Conservation (phyloP, 805 yeast genomes). For the Schwanniomyces sp. region DNA sequence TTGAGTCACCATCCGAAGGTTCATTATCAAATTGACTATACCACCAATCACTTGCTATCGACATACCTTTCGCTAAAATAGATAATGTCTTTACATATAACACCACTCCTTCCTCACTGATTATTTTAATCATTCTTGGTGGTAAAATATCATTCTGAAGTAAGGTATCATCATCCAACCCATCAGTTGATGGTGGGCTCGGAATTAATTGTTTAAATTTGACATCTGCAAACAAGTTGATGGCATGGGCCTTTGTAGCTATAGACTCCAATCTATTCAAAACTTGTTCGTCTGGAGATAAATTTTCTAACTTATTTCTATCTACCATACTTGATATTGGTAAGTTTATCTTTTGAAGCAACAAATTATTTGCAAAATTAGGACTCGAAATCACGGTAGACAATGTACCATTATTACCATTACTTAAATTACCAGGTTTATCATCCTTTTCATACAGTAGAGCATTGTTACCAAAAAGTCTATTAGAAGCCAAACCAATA, state of each 20-base stretch:
- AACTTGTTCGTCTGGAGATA: constrained; percentile 34
- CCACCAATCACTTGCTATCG: constrained; percentile 91
- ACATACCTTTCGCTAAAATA: constrained; percentile 82
- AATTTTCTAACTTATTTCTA: constrained; percentile 9
- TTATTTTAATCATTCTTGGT: constrained; percentile 51
- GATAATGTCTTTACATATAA: constrained; percentile 83
- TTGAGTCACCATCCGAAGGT: constrained; percentile 1
- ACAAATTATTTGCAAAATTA: constrained; percentile 33
- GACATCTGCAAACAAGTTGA: constrained; percentile 85
- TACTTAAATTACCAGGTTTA: constrained; percentile 2
- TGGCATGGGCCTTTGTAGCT: constrained; percentile 89
- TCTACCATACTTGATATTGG: constrained; percentile 25
- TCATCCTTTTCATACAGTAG: constrained; percentile 12
- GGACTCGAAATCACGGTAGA: constrained; percentile 25
- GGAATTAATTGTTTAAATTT: constrained; percentile 86
- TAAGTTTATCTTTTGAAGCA: constrained; percentile 32
- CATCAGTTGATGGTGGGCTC: constrained; percentile 55
- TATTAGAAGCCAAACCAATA: constrained; percentile 79
- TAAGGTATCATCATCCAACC: constrained; percentile 33
- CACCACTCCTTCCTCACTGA: constrained; percentile 85
- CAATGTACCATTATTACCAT: constrained; percentile 6
- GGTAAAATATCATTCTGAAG: constrained; percentile 50
- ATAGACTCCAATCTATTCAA: constrained; percentile 60
- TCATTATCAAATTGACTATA: constrained; percentile 36
- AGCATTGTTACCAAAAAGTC: constrained; percentile 62